A percentile compares a stretch with the other conserved stretches of the same genome.
These are phyloP conservation scores for Globisporangium nodosum DNA, from an alignment of 352 stramenopile species.

Conservation along the genomic window DNA sequence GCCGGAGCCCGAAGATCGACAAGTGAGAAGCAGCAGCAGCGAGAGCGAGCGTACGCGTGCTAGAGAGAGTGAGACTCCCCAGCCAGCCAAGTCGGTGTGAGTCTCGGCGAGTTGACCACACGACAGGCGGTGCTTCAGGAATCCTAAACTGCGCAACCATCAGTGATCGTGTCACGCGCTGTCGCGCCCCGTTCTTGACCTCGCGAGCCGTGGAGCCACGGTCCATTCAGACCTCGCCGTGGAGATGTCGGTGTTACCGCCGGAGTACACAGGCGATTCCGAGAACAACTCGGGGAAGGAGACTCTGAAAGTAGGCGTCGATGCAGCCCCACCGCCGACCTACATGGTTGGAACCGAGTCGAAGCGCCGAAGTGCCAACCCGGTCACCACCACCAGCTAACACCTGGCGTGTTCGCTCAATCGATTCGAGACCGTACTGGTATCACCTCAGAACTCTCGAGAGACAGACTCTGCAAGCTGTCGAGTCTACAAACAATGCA, in stretches of 20 bases:
- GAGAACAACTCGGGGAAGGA: no score
- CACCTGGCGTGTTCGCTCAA: neutral
- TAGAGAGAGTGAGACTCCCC: neutral
- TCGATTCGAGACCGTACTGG: neutral
- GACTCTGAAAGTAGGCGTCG: no score
- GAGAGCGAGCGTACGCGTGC: neutral
- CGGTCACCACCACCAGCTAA: no score
- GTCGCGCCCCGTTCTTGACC: neutral
- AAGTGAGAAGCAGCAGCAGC: neutral
- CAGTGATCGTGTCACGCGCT: neutral
- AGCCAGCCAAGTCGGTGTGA: neutral
- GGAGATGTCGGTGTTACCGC: no score
- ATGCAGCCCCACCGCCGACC: no score
- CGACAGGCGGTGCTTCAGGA: conserved; percentile 1
- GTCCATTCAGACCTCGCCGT: no score
- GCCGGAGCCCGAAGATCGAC: neutral
- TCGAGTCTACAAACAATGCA: neutral
- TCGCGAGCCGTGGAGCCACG: no score
- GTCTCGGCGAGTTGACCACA: conserved; percentile 1
- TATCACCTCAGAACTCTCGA: neutral
- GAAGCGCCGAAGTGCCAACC: no score
- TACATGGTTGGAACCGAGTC: no score
- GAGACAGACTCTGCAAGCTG: neutral
- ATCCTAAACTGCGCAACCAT: neutral
- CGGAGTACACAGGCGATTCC: no score